A percentile compares a stretch with the other conserved stretches of the same genome.
These are phyloP conservation scores for Dactylonectria estremocensis DNA, from an alignment of 2,329 filamentous ascomycete genomes.

Conservation along the genomic window DNA sequence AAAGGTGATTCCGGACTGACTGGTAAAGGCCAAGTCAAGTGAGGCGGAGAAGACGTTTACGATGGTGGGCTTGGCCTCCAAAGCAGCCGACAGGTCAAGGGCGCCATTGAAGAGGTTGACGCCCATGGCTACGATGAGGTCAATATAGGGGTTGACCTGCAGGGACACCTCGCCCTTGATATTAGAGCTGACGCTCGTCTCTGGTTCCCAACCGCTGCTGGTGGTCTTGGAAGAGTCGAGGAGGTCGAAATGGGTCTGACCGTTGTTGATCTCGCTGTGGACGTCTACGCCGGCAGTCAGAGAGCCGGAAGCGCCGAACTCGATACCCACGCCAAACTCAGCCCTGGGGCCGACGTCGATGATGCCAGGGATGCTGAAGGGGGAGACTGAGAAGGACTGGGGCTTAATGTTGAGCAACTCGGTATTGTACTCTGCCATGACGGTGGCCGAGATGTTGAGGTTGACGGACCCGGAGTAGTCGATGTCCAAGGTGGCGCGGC, in stretches of 20 bases:
- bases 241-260: constrained; percentile 6
- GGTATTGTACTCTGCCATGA: neutral
- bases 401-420: constrained; percentile 10
- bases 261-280: neutral
- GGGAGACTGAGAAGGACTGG: neutral
- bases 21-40: too few relatives aligned
- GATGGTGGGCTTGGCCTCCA: too few relatives aligned
- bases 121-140: constrained; percentile 3
- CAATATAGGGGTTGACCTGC: constrained; percentile 16
- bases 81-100: neutral
- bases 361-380: constrained; percentile 12
- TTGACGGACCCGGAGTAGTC: constrained; percentile 5
- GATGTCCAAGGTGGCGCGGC: neutral
- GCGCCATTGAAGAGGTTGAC: constrained; percentile 3
- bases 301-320: constrained; percentile 6
- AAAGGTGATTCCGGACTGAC: too few relatives aligned
- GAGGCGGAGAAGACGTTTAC: too few relatives aligned
- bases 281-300: neutral
- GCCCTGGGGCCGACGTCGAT: constrained; percentile 12
- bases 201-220: constrained; percentile 7
- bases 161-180: neutral
- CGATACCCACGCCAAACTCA: constrained; percentile 6
- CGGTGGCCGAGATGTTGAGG: constrained; percentile 11
- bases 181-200: neutral
- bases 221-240: constrained; percentile 7